Evolutionary conservation across 176 grass and related monocot genomes (phyloP).

Genomic region (Alopecurus myosuroides): DNA sequence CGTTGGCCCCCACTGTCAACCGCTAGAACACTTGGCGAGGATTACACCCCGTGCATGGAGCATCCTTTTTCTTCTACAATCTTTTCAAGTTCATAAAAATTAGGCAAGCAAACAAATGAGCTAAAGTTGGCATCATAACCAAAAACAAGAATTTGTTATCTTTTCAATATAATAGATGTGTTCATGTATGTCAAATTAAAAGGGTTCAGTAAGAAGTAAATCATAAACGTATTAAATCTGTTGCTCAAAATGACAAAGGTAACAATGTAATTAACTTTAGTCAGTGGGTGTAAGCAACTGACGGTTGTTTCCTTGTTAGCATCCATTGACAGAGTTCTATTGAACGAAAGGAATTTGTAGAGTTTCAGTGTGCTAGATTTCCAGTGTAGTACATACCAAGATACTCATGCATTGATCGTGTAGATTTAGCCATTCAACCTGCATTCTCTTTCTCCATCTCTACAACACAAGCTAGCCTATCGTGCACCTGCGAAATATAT

Average conservation of each 20-base stretch:
- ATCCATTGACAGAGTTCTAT: neutral
- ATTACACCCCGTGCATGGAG: neutral
- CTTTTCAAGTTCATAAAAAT: neutral
- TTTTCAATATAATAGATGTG: neutral
- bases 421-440: slow-evolving; percentile 38
- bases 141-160: neutral
- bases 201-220: neutral
- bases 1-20: neutral
- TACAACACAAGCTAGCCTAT: slow-evolving; percentile 77
- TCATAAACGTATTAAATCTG: neutral
- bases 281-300: neutral
- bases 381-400: slow-evolving; percentile 13
- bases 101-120: neutral
- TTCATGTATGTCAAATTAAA: neutral
- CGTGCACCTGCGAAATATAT: slow-evolving; percentile 56
- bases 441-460: slow-evolving; percentile 83
- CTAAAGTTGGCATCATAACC: neutral
- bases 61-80: neutral
- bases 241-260: neutral
- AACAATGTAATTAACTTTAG: neutral
- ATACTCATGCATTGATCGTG: neutral
- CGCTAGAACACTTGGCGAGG: neutral
- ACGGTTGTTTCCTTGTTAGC: neutral
- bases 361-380: neutral
- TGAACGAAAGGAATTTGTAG: neutral